Conservation (phyloP, 129 eudicot genomes). For the Escallonia rubra region DNA sequence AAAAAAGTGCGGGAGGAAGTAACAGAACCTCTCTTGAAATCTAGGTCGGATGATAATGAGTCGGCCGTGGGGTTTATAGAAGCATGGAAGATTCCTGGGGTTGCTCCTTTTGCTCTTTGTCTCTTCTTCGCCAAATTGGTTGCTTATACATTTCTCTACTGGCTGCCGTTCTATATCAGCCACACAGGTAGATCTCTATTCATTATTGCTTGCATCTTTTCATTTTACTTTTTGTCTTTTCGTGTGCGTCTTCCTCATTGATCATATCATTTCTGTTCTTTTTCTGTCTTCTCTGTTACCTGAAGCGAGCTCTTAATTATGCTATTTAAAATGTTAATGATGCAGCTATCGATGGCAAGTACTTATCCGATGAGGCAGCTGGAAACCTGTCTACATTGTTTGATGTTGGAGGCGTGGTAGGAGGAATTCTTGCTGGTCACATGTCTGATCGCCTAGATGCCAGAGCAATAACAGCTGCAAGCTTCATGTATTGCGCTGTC, state of each 20-base stretch:
- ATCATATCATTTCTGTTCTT: too few species aligned
- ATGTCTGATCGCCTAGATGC: slow-evolving; percentile 83
- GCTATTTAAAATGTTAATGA: background rate
- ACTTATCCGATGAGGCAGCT: slow-evolving; percentile 65
- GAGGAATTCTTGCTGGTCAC: slow-evolving; percentile 91
- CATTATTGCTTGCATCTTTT: background rate
- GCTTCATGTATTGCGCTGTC: slow-evolving; percentile 87
- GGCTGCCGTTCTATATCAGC: slow-evolving; percentile 98
- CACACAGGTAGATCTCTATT: slow-evolving; percentile 58
- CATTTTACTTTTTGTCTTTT: background rate
- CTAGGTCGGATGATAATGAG: slow-evolving; percentile 25
- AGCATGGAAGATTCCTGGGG: slow-evolving; percentile 97
- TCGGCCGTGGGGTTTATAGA: slow-evolving; percentile 71
- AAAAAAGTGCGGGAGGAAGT: slow-evolving; percentile 34
- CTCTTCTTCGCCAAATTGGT: slow-evolving; percentile 94
- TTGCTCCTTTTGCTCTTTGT: slow-evolving; percentile 87
- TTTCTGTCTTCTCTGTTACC: background rate
- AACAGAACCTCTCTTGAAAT: slow-evolving; percentile 47
- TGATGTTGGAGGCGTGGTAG: slow-evolving; percentile 92
- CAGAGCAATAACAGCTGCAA: slow-evolving; percentile 93
- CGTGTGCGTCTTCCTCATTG: too few species aligned
- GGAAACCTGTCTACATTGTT: slow-evolving; percentile 87
- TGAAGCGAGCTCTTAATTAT: background rate
- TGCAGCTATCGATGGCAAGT: slow-evolving; percentile 86
- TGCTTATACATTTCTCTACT: slow-evolving; percentile 87